Base-by-base conservation (phyloP, 139 green algal genomes). In the Zygnema cylindricum region DNA sequence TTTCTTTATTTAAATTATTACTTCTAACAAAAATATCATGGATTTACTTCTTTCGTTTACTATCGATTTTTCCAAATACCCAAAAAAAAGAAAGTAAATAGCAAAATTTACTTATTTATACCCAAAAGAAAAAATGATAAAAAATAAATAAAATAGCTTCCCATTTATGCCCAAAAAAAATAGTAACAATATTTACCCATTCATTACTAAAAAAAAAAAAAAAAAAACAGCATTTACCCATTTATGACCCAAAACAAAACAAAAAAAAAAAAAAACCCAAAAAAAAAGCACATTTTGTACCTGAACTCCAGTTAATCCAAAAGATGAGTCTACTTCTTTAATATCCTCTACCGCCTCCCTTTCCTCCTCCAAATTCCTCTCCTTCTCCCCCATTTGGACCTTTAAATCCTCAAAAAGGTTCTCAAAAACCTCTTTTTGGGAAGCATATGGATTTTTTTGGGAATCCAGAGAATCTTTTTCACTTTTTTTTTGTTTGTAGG, bases 291-390 rank as follows among this genome's bases (percentile, higher is more conserved):
- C 25, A 73, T 25, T 32, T 25, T 22, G 3, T 23, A 90, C 85
- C 85, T 90, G 86, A 16, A 90, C 81, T 40, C 86, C 86, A 16
- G 86, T 39, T 33, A 90, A 82, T 0, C 86, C 86, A 83, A 81
- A 90, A 22, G 86, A 78, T 25, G 38, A 32, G 42, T 90, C 86
- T 49, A 90, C 81, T 16, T 90, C 32, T 3, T 57, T 82, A 57
- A 90, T 33, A 2, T 42, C 25, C 16, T 32, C 86, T 21, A 35
- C n/a, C 86, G 86, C 30, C 33, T 23, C 39, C 81, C 90, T 25
- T n/a, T n/a, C 84, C 32, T 2, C 21, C 41, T 57, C 78, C 33
- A 83, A 40, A n/a, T 75, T 36, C 76, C 22, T 43, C 84, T 75
- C 77, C 84, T 43, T 36, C 22, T 55, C 84, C 54, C 23, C 54